Evolutionary conservation across 179 eudicot genomes (phyloP).

Genomic region (Carnegiea gigantea): DNA sequence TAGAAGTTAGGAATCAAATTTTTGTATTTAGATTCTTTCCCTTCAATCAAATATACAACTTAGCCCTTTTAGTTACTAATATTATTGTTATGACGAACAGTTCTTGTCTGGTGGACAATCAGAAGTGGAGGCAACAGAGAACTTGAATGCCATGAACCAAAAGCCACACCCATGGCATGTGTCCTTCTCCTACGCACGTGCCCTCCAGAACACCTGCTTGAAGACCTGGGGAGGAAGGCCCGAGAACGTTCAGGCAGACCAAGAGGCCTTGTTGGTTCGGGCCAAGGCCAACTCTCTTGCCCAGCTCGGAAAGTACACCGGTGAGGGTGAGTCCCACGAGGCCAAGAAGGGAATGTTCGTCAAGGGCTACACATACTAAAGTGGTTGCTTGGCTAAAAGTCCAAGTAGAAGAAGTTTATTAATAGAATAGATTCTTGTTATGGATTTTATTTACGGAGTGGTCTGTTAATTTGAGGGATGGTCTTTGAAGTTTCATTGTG

Average conservation of each 20-base stretch:
- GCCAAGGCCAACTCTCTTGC: slow-evolving; percentile 69
- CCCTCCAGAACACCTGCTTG: slow-evolving; percentile 66
- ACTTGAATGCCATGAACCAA: slow-evolving; percentile 75
- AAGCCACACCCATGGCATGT: slow-evolving; percentile 69
- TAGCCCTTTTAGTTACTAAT: too few relatives aligned
- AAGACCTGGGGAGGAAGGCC: slow-evolving; percentile 66
- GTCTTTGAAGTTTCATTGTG: background rate
- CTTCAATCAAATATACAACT: too few relatives aligned
- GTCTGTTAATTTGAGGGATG: background rate
- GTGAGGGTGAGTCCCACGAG: slow-evolving; percentile 62
- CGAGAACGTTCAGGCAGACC: slow-evolving; percentile 60
- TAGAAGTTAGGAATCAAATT: too few relatives aligned
- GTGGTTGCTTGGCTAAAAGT: background rate
- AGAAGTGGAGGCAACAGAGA: slow-evolving; percentile 66
- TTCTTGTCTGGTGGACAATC: slow-evolving; percentile 79
- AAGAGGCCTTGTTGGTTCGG: slow-evolving; percentile 46
- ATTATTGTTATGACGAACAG: slow-evolving; percentile 25
- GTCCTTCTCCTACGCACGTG: slow-evolving; percentile 69
- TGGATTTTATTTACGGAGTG: background rate
- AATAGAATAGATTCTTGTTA: background rate
- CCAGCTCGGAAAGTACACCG: slow-evolving; percentile 67
- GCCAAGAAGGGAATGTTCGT: slow-evolving; percentile 65
- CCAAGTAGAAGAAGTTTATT: too few relatives aligned
- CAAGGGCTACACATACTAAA: slow-evolving; percentile 60
- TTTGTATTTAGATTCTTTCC: too few relatives aligned